Base-by-base conservation (phyloP, 352 stramenopile species). In the Thalassiosira delicatula region DNA sequence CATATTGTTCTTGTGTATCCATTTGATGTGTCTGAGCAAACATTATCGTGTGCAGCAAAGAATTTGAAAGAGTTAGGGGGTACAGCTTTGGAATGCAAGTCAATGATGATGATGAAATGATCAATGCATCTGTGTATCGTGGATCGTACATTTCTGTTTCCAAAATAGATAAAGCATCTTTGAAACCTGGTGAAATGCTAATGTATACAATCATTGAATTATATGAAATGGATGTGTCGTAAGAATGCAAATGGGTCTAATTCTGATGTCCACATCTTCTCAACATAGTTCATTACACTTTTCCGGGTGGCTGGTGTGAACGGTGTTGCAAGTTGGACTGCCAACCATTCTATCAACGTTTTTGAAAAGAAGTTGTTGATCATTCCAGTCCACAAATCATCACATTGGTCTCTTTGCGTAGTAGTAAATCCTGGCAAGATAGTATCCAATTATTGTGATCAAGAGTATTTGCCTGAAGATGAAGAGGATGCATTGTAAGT, bases 281-380 rank as follows among this genome's bases (percentile, higher is more conserved):
- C 94, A 25, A 97, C 95, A 14, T 95, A 98, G 81, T 98, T 98
- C 66, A 98, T 96, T 84, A 96, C 95, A 25, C 96, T 95, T 33
- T 76, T 98, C 7, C 86, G 91, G 62, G 89, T 95, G 9, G 83
- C 92, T 21, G 91, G 89, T 51, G 12, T 54, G 11, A 49, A 88
- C 49, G 85, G 73, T 23, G 91, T 95, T 14, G 62, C 75, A 54
- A 90, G 83, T 12, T 94, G 91, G 91, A 94, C 88, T 14, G 63
- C 61, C 1, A 86, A 83, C 53, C 93, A 92, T 63, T 85, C 79
- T 42, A 91, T 95, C 23, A 72, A 93, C 62, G 84, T 93, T 33
- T 95, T 95, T 75, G 23, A 86, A 8, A 93, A 94, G 66, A 88
- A 85, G 63, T 82, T 93, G 1, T 83, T 95, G 30, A 93, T 94